Conservation (phyloP, 2,329 filamentous ascomycete genomes). For the Ophiostoma sp. region DNA sequence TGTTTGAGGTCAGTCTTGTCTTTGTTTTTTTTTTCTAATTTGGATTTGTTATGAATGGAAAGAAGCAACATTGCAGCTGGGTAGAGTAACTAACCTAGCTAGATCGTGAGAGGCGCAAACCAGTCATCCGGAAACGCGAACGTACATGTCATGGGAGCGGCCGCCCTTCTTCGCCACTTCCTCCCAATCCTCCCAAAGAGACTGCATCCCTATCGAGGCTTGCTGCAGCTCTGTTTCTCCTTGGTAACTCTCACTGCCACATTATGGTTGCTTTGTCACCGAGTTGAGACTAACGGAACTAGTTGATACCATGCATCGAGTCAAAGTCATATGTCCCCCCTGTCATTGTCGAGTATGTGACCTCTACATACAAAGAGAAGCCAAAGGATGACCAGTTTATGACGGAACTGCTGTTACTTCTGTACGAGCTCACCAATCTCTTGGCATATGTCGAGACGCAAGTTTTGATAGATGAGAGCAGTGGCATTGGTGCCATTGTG, state of each 20-base stretch:
- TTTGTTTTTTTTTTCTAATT: too few relatives aligned
- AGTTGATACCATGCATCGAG: not conserved
- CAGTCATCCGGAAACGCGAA: conserved; percentile 48
- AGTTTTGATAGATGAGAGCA: conserved; percentile 37
- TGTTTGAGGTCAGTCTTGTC: conserved; percentile 51
- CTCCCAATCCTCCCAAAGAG: conserved; percentile 38
- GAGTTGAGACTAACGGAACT: not conserved
- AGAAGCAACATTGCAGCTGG: not conserved
- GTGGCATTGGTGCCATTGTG: conserved; percentile 36
- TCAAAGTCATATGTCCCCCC: conserved; percentile 35
- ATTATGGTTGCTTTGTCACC: not conserved
- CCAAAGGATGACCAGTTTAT: conserved; percentile 37
- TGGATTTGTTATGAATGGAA: too few relatives aligned
- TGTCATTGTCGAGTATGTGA: conserved; percentile 42
- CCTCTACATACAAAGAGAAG: conserved; percentile 34
- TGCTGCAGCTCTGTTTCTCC: conserved; percentile 53
- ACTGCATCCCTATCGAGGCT: conserved; percentile 45
- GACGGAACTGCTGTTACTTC: conserved; percentile 39
- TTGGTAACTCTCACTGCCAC: conserved; percentile 39
- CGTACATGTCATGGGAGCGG: conserved; percentile 55
- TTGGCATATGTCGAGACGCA: conserved; percentile 36
- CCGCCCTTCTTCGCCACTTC: conserved; percentile 50
- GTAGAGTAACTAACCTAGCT: not conserved
- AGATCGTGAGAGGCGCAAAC: conserved; percentile 44
- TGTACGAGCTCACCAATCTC: conserved; percentile 40